Base-by-base conservation (phyloP, 306 rosid species). In the Hippophae tibetana region DNA sequence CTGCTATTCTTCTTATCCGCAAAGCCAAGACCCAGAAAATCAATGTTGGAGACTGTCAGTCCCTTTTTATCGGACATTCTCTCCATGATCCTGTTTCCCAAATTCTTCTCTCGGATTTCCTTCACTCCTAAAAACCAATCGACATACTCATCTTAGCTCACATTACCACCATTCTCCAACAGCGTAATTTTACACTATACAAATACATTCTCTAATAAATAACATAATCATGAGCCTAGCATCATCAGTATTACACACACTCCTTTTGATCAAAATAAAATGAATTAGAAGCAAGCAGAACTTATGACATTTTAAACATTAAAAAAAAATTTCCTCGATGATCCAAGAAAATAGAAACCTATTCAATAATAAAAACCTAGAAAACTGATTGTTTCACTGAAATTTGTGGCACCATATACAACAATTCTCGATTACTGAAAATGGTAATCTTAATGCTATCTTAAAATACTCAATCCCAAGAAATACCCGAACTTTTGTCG, bases 1-100 rank as follows among this genome's bases (percentile, higher is more conserved):
- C 89, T 77, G 27, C 79, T 73, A 10, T 53, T 57, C 76, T 82
- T 84, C 82, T 90, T 84, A 79, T 87, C 97, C 11, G 81, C 84
- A 79, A 90, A 86, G 46, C 54, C 81, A 64, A 87, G 97, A 54
- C 95, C 95, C 66, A 82, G 70, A 69, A 86, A 90, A 79, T 90
- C 95, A 43, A 87, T 76, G 73, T 57, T 83, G 7, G 97, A 90
- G 75, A 90, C 61, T 8, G 94, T 81, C 18, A 90, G 25, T 59
- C 72, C 83, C 76, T 75, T 90, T 79, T 62, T 80, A 58, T 65
- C 81, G 64, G 44, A 78, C 53, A 46, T 66, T 48, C 61, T 47
- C 26, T 65, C 81, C 51, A 12, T 60, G 47, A 41, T 65, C 48
- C 51, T 54, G 44, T 57, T 60, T 56, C 66, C 78, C 18, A 42